Percentiles rank a stretch among this genome's conserved stretches.
Evolutionary conservation across 2,329 filamentous ascomycete genomes (phyloP).

Genomic region (Eurotiales sp.): DNA sequence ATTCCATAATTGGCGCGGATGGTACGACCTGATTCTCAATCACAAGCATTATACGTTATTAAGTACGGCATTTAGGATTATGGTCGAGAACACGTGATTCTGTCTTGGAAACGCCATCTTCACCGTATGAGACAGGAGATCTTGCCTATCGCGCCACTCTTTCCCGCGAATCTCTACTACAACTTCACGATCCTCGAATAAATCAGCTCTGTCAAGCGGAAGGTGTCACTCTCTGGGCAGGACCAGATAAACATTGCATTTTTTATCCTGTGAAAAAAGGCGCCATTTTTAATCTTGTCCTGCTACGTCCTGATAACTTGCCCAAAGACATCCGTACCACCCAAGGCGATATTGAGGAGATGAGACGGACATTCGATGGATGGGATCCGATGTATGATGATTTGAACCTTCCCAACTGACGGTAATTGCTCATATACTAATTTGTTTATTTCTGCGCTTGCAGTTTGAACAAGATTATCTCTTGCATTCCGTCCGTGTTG

Average conservation of each 20-base stretch:
- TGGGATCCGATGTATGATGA: slow-evolving; percentile 60
- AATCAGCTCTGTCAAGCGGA: no score
- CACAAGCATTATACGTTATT: no score
- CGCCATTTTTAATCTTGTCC: slow-evolving; percentile 57
- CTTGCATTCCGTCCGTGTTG: slow-evolving; percentile 21
- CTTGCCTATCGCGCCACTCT: slow-evolving; percentile 58
- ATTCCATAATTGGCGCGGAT: neutral
- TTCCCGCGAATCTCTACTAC: slow-evolving; percentile 36
- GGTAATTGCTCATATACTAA: no score
- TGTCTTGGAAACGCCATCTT: slow-evolving; percentile 5
- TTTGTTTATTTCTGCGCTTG: no score
- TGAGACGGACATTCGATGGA: slow-evolving; percentile 47
- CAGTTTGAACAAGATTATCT: slow-evolving; percentile 29
- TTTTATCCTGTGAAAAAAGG: slow-evolving; percentile 60
- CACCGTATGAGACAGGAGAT: slow-evolving; percentile 59
- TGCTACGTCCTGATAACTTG: slow-evolving; percentile 62
- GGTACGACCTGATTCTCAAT: no score
- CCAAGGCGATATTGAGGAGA: slow-evolving; percentile 32
- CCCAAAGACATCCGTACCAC: slow-evolving; percentile 51
- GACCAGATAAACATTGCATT: slow-evolving; percentile 59
- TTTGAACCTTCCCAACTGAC: no score
- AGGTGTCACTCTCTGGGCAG: slow-evolving; percentile 51
- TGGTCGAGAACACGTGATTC: no score
- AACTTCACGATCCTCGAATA: slow-evolving; percentile 21
- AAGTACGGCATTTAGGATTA: no score